Base-by-base conservation (phyloP, 495 filamentous ascomycete species). In the Clohesyomyces aquaticus region DNA sequence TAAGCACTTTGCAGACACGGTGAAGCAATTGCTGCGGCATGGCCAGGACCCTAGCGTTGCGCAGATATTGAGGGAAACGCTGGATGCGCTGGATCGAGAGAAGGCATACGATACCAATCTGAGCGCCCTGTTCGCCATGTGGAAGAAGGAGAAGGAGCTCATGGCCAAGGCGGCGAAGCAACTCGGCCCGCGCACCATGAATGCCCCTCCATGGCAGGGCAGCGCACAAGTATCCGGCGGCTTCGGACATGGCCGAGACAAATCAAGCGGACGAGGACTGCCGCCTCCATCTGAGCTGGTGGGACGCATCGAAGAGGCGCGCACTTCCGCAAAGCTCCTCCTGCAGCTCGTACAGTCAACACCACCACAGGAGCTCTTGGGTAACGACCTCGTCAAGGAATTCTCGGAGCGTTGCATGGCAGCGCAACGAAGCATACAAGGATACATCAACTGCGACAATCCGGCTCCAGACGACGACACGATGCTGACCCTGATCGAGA, bases 401-500 rank as follows among this genome's bases (percentile, higher is more conserved):
- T 99, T 99, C 71, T 82, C 85, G 29, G 89, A 96, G 67, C 90
- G 94, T 9, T 98, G 93, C 70, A 84, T 86, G 58, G 81, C 83
- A 41, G 93, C 94, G 0, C 86, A 86, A 14, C 83, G 87, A 29
- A 87, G 86, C 60, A 84, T 99, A 56, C 90, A 95, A 64, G 79
- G 77, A 21, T 98, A 96, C 76, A 96, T 98, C 77, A 77, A 87
- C 35, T 82, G 85, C 47, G 85, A 88, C 18, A 82, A 88, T 67
- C 93, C 93, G 0, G 68, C 84, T 0, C 92, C 92, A 2, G 94
- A 99, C 71, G 91, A 93, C 71, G 89, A 96, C 69, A 98, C 94
- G 1, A 85, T 99, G 75, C 84, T 91, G 62, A 93, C 87, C 19
- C 77, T 99, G 48, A 96, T 99, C 72, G 93, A 98, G 75, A 93